A percentile compares a stretch with the other conserved stretches of the same genome.
Conservation (phyloP, 306 rosid species). For the Clitoria ternatea region DNA sequence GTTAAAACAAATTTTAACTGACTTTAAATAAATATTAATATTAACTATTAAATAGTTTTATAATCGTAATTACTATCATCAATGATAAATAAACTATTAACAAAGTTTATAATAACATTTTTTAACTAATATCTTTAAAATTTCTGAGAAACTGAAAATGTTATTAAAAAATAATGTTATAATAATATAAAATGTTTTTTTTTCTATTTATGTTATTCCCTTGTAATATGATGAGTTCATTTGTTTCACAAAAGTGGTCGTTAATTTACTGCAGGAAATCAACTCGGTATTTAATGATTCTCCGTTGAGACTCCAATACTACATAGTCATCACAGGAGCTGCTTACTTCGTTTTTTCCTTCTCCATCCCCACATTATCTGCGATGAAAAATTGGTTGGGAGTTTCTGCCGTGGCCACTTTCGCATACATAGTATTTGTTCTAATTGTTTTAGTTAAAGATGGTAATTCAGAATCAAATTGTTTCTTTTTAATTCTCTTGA, state of each 20-base stretch:
- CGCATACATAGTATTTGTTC: conserved; percentile 33
- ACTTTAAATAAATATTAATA: too few relatives aligned
- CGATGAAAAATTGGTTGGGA: conserved; percentile 49
- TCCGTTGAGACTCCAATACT: conserved; percentile 55
- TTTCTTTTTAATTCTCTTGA: not conserved
- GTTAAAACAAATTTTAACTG: too few relatives aligned
- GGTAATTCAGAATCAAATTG: conserved; percentile 13
- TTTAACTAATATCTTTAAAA: too few relatives aligned
- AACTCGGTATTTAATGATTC: conserved; percentile 43
- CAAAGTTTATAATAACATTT: not conserved
- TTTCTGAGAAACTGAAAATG: too few relatives aligned
- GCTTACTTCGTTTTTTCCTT: conserved; percentile 41
- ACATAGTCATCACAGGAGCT: conserved; percentile 42
- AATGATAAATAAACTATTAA: too few relatives aligned
- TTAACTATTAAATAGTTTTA: too few relatives aligned
- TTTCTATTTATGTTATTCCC: too few relatives aligned
- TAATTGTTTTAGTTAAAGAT: conserved; percentile 35
- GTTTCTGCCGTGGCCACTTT: conserved; percentile 36
- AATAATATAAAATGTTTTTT: too few relatives aligned
- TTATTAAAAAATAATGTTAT: too few relatives aligned
- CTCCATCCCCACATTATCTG: conserved; percentile 51
- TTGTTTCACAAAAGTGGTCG: too few relatives aligned
- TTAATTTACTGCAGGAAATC: conserved; percentile 40
- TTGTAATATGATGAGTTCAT: too few relatives aligned
- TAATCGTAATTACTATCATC: too few relatives aligned